Evolutionary conservation across 2,329 filamentous ascomycete species (phyloP).

Genomic region (Beauveria asiatica): DNA sequence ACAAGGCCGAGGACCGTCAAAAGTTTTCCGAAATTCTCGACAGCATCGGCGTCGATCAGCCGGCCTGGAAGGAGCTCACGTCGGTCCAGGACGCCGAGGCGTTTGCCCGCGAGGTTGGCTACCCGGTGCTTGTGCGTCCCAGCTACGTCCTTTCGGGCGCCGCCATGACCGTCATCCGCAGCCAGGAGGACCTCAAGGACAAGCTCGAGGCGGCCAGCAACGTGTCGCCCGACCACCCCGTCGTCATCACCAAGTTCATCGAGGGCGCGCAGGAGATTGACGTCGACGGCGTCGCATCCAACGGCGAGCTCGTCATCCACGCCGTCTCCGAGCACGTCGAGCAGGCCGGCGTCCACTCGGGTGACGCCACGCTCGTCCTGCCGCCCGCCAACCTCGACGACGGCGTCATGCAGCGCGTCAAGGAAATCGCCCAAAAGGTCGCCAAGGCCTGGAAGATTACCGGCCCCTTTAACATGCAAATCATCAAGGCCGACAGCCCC

Average conservation of each 20-base stretch:
- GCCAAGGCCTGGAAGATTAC: constrained; percentile 96
- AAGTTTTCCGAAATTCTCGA: constrained; percentile 98
- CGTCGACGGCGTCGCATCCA: constrained; percentile 82
- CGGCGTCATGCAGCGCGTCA: constrained; percentile 72
- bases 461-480: constrained; percentile 99
- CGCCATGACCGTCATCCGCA: constrained; percentile 95
- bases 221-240: constrained; percentile 92
- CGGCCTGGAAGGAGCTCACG: constrained; percentile 94
- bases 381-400: constrained; percentile 76
- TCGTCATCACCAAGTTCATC: constrained; percentile 98
- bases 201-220: constrained; percentile 86
- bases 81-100: constrained; percentile 79
- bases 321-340: constrained; percentile 94
- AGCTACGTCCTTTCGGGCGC: constrained; percentile 95
- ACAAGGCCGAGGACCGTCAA: constrained; percentile 95
- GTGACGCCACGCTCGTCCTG: constrained; percentile 89
- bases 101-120: constrained; percentile 78
- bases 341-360: constrained; percentile 95
- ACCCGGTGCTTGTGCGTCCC: constrained; percentile 90
- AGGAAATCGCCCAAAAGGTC: constrained; percentile 93
- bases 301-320: constrained; percentile 81
- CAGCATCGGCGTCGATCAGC: constrained; percentile 93
- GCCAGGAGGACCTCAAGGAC: constrained; percentile 81
- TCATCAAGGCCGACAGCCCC: constrained; percentile 82
- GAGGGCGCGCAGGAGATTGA: constrained; percentile 95